A percentile compares a stretch with the other conserved stretches of the same genome.
phyloP scores from a whole-genome alignment of 805 yeast genomes.

The Saitoella complicata region DNA sequence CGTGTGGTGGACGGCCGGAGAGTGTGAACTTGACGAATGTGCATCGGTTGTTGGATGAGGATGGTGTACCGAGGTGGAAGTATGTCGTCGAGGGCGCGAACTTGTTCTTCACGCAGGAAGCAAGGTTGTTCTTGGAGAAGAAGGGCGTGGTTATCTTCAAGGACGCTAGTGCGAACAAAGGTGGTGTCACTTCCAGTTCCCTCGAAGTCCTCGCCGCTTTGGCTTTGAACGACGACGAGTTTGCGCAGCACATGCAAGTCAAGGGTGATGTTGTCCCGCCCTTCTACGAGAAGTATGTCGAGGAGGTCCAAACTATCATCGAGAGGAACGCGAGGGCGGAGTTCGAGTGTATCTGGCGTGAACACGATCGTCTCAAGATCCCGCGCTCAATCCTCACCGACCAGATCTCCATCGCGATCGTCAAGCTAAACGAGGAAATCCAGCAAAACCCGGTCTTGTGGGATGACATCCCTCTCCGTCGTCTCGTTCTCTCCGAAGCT shows the following conservation, averaged over 20 bases:
- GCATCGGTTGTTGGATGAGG: conserved; percentile 50
- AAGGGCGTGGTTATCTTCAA: conserved; percentile 81
- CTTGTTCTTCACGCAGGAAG: conserved; percentile 84
- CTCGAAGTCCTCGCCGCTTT: conserved; percentile 89
- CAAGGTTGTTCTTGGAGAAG: conserved; percentile 68
- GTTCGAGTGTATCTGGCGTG: conserved; percentile 74
- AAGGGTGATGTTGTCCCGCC: conserved; percentile 40
- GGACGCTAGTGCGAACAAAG: conserved; percentile 95
- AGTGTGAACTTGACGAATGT: conserved; percentile 83
- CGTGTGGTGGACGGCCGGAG: conserved; percentile 98
- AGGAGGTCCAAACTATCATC: conserved; percentile 62
- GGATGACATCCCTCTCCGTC: conserved; percentile 66
- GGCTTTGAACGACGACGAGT: conserved; percentile 72
- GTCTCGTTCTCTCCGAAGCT: conserved; percentile 57
- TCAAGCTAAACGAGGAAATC: conserved; percentile 71
- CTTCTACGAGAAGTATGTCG: conserved; percentile 71
- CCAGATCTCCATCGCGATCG: conserved; percentile 64
- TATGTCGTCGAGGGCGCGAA: conserved; percentile 96
- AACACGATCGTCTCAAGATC: conserved; percentile 45
- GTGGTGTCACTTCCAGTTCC: conserved; percentile 96
- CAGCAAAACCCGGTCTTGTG: conserved; percentile 57
- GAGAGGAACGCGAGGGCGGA: conserved; percentile 66
- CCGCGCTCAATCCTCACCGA: conserved; percentile 57
- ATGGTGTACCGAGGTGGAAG: conserved; percentile 65
- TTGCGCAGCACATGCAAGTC: conserved; percentile 64